phyloP scores from a whole-genome alignment of 73 alveolate genomes.

The Breviolum minutum region DNA sequence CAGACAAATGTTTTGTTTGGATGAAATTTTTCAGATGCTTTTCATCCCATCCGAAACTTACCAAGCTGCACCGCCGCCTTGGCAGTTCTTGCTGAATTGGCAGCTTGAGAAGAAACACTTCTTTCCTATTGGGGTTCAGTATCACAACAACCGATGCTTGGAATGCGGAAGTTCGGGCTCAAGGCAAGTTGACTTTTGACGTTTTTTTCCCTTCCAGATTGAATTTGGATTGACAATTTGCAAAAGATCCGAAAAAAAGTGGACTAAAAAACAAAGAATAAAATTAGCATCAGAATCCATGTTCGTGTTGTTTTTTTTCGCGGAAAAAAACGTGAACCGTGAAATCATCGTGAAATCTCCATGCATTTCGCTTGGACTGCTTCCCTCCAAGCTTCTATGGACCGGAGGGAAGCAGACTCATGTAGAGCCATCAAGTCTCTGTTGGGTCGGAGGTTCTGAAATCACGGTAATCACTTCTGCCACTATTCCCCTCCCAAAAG shows the following conservation, averaged over 20 bases:
- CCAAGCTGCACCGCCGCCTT: background rate
- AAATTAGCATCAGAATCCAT: background rate
- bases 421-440: too few species aligned
- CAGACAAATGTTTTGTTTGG: background rate
- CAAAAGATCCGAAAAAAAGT: background rate
- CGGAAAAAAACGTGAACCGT: background rate
- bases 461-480: too few species aligned
- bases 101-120: conserved; percentile 63
- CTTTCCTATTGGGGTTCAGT: conserved; percentile 60
- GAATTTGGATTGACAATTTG: background rate
- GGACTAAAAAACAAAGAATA: background rate
- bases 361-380: too few species aligned
- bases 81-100: conserved; percentile 81
- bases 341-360: background rate
- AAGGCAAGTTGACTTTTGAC: background rate
- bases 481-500: too few species aligned
- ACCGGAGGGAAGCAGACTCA: too few species aligned
- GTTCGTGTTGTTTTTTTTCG: background rate
- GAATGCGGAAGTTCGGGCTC: background rate
- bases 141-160: conserved; percentile 48
- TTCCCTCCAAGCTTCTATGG: too few species aligned
- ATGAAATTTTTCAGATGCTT: background rate
- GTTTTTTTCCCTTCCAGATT: background rate
- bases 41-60: background rate
- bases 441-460: too few species aligned